Base-by-base conservation (phyloP, 345 rosid species). In the Hibiscus trionum region DNA sequence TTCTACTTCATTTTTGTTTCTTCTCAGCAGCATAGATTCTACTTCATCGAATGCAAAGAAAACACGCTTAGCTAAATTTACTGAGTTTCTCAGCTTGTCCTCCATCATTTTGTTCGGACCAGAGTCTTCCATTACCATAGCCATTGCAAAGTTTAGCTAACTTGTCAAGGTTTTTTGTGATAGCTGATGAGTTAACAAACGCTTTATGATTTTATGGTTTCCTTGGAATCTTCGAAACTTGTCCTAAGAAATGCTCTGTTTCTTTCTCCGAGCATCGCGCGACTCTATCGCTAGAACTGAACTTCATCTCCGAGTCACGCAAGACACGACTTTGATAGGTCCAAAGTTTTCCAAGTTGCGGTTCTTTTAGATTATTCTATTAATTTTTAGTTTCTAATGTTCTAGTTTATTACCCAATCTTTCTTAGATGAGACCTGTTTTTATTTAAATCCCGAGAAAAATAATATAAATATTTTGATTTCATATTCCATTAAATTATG, bases 61-160 rank as follows among this genome's bases (percentile, higher is more conserved):
- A 42, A 91, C 82, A 11, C 84, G 80, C 75, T 89, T 92, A 55
- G 89, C 80, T 71, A 86, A 80, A 4, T 81, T 8, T 44, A 88
- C 68, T 24, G 81, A 78, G 44, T 26, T 9, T 4, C 33, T 83
- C 78, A 11, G 89, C 10, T 57, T 59, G 26, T 19, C 27, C 59
- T 82, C 76, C 76, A 88, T 39, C 80, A 85, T 12, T 81, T 86
- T 49, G 7, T 59, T 59, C 35, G 1, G 44, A 7, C 84, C 67
- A 70, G 76, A 77, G 19, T 84, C 84, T 62, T 81, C 89, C 52
- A 67, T 39, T 1, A 1, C 47, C 2, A 33, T 4, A 4, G 55
- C 11, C 19, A 47, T 7, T 15, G 61, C 33, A 3, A 33, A 33
- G 35, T 2, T 27, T 27, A 27, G 29, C 35, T 4, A 33, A 11